Percentiles rank a stretch among this genome's conserved stretches.
Conservation (phyloP, 176 grass and related monocot genomes). For the Chloris gayana region DNA sequence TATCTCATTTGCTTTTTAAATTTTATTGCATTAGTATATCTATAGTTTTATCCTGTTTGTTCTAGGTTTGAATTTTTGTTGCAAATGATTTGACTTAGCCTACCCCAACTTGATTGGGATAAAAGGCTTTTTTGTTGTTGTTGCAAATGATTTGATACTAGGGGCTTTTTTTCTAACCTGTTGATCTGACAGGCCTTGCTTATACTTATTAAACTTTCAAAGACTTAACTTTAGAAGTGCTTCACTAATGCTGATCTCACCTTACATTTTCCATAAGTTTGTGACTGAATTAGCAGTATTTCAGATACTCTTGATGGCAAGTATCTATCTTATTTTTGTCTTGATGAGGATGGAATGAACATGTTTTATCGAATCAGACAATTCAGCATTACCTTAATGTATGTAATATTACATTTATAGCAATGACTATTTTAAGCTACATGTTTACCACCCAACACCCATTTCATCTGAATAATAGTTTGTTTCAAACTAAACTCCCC, state of each 20-base stretch:
- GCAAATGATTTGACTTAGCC: neutral
- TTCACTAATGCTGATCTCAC: neutral
- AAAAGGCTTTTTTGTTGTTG: too few relatives aligned
- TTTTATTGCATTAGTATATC: neutral
- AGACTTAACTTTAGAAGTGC: constrained; percentile 1
- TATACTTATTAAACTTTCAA: constrained; percentile 7
- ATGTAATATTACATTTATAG: neutral
- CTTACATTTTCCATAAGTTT: constrained; percentile 6
- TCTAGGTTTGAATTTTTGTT: constrained; percentile 3
- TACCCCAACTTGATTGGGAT: too few relatives aligned
- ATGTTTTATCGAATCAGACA: constrained; percentile 13
- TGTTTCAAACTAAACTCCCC: neutral
- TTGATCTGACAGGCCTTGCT: neutral
- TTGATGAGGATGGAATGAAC: constrained; percentile 13
- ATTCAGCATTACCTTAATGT: constrained; percentile 7
- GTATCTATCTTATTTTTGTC: constrained; percentile 18
- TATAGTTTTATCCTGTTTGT: neutral
- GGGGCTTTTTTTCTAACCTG: neutral
- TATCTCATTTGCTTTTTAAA: neutral
- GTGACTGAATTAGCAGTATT: constrained; percentile 4
- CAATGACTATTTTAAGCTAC: constrained; percentile 5
- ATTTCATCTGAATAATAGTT: constrained; percentile 27
- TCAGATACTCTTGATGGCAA: neutral
- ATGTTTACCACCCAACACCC: neutral
- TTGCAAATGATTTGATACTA: neutral